Base-by-base conservation (phyloP, 768 basidiomycete genomes). In the Lactarius deliciosus region DNA sequence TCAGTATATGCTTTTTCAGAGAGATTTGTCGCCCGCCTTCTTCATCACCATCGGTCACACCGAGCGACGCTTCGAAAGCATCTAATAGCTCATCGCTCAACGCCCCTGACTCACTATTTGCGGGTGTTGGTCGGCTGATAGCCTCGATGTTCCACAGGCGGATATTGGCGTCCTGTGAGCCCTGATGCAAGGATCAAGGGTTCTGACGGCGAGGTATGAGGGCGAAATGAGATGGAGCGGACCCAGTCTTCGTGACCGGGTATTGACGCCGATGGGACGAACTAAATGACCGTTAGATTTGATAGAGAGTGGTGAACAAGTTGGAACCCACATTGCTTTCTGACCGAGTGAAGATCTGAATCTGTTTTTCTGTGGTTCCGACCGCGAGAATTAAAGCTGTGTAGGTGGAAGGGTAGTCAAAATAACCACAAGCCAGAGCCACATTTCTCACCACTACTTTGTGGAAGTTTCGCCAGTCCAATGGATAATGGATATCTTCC, bases 171-270 rank as follows among this genome's bases (percentile, higher is more conserved):
- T 99, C 97, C 77, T 98, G 97, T 10, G 95, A 96, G 1, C 94
- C 94, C 97, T 28, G 95, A 96, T 1, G 97, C 96, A 43, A 99
- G 81, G 0, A 90, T 74, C 9, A 98, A 80, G 36, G 81, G 77
- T n/a, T 81, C 78, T 1, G 75, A 73, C 4, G 74, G 67, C 5
- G 72, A 68, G 20, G 63, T 56, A 13, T 81, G 76, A 0, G 71
- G 53, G 55, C 80, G 80, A 75, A 98, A 94, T 2, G 88, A 83
- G 43, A 98, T 83, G 66, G 86, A 82, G 61, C 90, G 87, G 62
- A 98, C 83, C 97, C 97, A 99, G 73, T 99, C 96, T 81, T 97
- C 92, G 73, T 99, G 97, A 2, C 97, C 97, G 15, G 84, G 78
- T 57, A 92, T 79, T 0, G 79, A 77, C 3, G 85, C 84, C 22